Evolutionary conservation across 1,284 basidiomycete genomes (phyloP).

Genomic region (Somion occarium): DNA sequence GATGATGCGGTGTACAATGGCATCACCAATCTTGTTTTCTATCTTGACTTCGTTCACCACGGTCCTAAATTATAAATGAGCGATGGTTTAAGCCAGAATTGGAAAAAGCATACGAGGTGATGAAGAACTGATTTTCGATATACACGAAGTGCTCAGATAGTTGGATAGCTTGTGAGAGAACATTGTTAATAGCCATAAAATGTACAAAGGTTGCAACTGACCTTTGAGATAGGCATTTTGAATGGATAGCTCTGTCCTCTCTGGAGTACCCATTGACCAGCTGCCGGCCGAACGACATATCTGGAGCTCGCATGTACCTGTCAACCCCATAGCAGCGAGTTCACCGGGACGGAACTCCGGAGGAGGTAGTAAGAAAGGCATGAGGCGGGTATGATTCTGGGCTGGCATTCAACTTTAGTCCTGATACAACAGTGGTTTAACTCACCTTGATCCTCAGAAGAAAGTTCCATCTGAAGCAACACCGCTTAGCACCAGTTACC

Average conservation of each 20-base stretch:
- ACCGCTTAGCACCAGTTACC: neutral
- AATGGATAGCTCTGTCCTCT: conserved; percentile 87
- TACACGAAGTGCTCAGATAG: conserved; percentile 92
- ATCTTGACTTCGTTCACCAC: conserved; percentile 82
- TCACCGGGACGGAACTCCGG: conserved; percentile 89
- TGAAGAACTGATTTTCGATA: conserved; percentile 99
- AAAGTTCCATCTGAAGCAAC: conserved; percentile 75
- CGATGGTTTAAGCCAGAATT: neutral
- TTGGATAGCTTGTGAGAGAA: conserved; percentile 69
- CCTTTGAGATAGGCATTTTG: conserved; percentile 94
- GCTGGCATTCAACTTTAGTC: neutral
- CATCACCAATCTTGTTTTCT: conserved; percentile 94
- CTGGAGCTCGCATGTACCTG: conserved; percentile 96
- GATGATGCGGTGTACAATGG: conserved; percentile 89
- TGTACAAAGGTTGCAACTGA: conserved; percentile 27
- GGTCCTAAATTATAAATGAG: conserved; percentile 47
- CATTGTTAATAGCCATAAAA: neutral
- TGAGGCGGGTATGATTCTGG: conserved; percentile 83
- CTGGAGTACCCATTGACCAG: conserved; percentile 92
- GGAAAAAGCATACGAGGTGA: conserved; percentile 68
- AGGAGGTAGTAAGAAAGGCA: conserved; percentile 95
- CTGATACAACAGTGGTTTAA: neutral
- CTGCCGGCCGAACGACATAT: conserved; percentile 94
- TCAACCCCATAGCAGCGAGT: conserved; percentile 77
- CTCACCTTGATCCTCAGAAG: conserved; percentile 85